A percentile compares a stretch with the other conserved stretches of the same genome.
Evolutionary conservation across 164 flowering plant genomes (phyloP).

Genomic region (Piper betle): DNA sequence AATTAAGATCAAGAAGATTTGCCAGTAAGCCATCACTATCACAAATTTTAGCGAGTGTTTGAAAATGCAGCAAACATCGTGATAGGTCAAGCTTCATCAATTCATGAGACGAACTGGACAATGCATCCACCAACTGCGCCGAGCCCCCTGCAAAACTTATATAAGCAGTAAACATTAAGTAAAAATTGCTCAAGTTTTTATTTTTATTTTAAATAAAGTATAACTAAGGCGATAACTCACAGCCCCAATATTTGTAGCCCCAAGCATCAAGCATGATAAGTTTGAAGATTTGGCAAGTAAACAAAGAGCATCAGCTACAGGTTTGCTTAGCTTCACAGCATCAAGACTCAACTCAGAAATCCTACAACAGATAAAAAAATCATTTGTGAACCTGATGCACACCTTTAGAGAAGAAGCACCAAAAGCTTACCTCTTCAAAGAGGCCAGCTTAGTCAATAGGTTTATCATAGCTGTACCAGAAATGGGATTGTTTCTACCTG

Average conservation of each 20-base stretch:
- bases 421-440: slow-evolving; percentile 41
- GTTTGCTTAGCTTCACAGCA: slow-evolving; percentile 67
- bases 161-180: neutral
- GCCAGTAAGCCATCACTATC: slow-evolving; percentile 16
- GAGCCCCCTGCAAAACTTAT: slow-evolving; percentile 43
- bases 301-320: slow-evolving; percentile 55
- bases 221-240: slow-evolving; percentile 30
- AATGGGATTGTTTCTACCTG: slow-evolving; percentile 69
- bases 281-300: slow-evolving; percentile 40
- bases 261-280: slow-evolving; percentile 66
- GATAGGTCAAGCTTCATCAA: slow-evolving; percentile 70
- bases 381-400: neutral
- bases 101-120: slow-evolving; percentile 43
- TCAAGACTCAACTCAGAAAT: slow-evolving; percentile 64
- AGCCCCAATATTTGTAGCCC: slow-evolving; percentile 51
- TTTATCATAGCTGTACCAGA: slow-evolving; percentile 46
- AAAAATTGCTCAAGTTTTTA: neutral
- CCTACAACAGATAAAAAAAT: slow-evolving; percentile 19
- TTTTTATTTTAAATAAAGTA: neutral
- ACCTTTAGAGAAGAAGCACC: neutral
- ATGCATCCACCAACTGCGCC: slow-evolving; percentile 40
- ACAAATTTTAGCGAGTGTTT: slow-evolving; percentile 21
- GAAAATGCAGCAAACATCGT: slow-evolving; percentile 44
- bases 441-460: slow-evolving; percentile 55
- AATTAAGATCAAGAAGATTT: slow-evolving; percentile 59